Conservation (phyloP, 2,329 filamentous ascomycete genomes). For the Monilinia vaccinii-corymbosi region DNA sequence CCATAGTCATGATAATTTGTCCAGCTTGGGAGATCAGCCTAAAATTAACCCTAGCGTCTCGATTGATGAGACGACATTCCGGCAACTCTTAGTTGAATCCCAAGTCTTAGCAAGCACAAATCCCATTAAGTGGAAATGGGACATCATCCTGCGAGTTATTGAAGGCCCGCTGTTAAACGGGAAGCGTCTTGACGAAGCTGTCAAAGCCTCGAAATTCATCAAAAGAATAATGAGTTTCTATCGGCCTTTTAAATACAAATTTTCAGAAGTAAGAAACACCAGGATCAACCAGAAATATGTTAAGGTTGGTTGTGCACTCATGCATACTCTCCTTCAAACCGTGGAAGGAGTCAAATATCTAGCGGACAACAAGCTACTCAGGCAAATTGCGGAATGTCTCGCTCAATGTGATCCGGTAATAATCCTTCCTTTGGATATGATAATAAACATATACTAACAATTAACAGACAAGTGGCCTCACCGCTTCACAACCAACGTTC, state of each 20-base stretch:
- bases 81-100: constrained; percentile 63
- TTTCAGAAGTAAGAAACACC: constrained; percentile 82
- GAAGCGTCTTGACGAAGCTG: constrained; percentile 86
- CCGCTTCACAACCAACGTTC: constrained; percentile 81
- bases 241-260: constrained; percentile 92
- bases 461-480: constrained; percentile 56
- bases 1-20: constrained; percentile 36
- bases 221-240: constrained; percentile 94
- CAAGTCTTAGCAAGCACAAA: constrained; percentile 84
- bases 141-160: constrained; percentile 79
- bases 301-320: constrained; percentile 76
- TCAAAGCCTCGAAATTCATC: constrained; percentile 91
- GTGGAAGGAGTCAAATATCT: constrained; percentile 77
- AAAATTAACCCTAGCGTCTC: constrained; percentile 41
- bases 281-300: constrained; percentile 93
- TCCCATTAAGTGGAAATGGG: constrained; percentile 96
- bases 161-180: constrained; percentile 87
- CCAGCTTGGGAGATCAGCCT: constrained; percentile 46
- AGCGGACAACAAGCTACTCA: constrained; percentile 81
- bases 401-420: constrained; percentile 84
- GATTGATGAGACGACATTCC: constrained; percentile 53
- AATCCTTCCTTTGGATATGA: constrained; percentile 15
- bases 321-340: constrained; percentile 79
- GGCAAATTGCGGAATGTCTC: constrained; percentile 91
- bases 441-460: constrained; percentile 15